Conservation (phyloP, 352 stramenopile species). For the Pythium brassicae region DNA sequence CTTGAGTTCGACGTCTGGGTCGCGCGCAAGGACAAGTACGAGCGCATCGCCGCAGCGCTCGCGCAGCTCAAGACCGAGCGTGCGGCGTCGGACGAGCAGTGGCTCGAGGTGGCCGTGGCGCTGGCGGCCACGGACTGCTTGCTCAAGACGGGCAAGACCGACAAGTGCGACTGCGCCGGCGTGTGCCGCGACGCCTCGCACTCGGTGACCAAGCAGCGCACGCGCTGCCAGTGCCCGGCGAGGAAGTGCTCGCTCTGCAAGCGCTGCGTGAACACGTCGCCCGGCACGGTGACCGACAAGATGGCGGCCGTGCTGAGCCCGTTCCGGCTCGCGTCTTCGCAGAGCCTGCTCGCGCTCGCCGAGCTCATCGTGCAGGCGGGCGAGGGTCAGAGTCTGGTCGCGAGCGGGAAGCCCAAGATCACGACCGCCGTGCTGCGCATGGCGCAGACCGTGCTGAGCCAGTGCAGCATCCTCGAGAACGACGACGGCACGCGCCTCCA, state of each 20-base stretch:
- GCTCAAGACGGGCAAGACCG: slow-evolving; percentile 67
- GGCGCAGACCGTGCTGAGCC: slow-evolving; percentile 51
- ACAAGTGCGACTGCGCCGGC: slow-evolving; percentile 62
- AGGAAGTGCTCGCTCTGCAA: slow-evolving; percentile 77
- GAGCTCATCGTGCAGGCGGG: slow-evolving; percentile 39
- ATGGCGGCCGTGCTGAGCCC: slow-evolving; percentile 55
- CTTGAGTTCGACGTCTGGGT: slow-evolving; percentile 85
- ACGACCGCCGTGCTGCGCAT: slow-evolving; percentile 54
- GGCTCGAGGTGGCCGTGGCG: slow-evolving; percentile 70
- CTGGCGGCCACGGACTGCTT: slow-evolving; percentile 75
- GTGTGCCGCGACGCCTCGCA: slow-evolving; percentile 59
- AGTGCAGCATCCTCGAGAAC: slow-evolving; percentile 71
- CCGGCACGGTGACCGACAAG: slow-evolving; percentile 57
- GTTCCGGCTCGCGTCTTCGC: slow-evolving; percentile 28
- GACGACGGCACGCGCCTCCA: slow-evolving; percentile 54
- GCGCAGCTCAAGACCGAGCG: slow-evolving; percentile 61
- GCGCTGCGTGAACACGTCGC: slow-evolving; percentile 56
- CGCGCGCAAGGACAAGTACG: slow-evolving; percentile 84
- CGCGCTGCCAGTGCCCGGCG: slow-evolving; percentile 70
- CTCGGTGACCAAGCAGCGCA: slow-evolving; percentile 69
- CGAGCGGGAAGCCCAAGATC: slow-evolving; percentile 36
- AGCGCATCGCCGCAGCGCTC: slow-evolving; percentile 63
- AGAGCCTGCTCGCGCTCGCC: slow-evolving; percentile 43
- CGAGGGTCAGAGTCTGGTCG: slow-evolving; percentile 39
- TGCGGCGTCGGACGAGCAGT: slow-evolving; percentile 47